These are phyloP conservation scores for Myxozyma kluyveri DNA, from an alignment of 805 yeast species.

Conservation along the genomic window DNA sequence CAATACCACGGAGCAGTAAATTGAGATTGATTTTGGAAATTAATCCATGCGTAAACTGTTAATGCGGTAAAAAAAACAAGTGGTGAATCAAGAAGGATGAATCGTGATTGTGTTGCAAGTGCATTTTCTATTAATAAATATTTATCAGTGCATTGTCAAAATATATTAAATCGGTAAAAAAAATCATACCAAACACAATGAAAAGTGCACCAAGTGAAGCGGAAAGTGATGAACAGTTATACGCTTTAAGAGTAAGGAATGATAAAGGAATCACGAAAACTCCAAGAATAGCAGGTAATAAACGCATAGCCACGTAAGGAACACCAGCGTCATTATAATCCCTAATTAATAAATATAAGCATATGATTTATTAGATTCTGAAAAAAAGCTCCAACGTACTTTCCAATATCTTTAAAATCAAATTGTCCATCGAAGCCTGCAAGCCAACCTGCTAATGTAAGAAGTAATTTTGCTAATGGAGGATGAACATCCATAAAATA, in stretches of 20 bases:
- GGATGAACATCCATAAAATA: constrained; percentile 73
- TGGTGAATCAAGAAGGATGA: constrained; percentile 48
- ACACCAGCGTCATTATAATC: constrained; percentile 42
- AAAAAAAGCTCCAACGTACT: constrained; percentile 7
- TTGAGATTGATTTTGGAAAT: constrained; percentile 46
- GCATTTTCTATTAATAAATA: constrained; percentile 47
- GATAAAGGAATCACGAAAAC: constrained; percentile 51
- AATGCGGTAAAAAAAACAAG: constrained; percentile 46
- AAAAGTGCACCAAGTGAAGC: constrained; percentile 53
- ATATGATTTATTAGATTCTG: background rate
- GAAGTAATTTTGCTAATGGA: constrained; percentile 62
- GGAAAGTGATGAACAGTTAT: constrained; percentile 52
- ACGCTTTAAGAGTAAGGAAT: constrained; percentile 54
- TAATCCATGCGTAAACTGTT: constrained; percentile 52
- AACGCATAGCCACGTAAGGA: constrained; percentile 56
- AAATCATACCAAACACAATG: constrained; percentile 47
- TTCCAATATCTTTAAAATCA: constrained; percentile 48
- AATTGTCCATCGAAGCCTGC: constrained; percentile 54
- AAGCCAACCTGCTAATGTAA: constrained; percentile 51
- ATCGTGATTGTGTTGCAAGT: constrained; percentile 58
- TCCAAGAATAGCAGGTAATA: constrained; percentile 57
- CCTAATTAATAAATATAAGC: constrained; percentile 19
- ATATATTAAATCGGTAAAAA: background rate
- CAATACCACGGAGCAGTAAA: constrained; percentile 54
- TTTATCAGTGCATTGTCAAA: too few relatives aligned